A percentile compares a stretch with the other conserved stretches of the same genome.
These are phyloP conservation scores for Mycogone perniciosa DNA, from an alignment of 2,329 filamentous ascomycete genomes.

Conservation along the genomic window DNA sequence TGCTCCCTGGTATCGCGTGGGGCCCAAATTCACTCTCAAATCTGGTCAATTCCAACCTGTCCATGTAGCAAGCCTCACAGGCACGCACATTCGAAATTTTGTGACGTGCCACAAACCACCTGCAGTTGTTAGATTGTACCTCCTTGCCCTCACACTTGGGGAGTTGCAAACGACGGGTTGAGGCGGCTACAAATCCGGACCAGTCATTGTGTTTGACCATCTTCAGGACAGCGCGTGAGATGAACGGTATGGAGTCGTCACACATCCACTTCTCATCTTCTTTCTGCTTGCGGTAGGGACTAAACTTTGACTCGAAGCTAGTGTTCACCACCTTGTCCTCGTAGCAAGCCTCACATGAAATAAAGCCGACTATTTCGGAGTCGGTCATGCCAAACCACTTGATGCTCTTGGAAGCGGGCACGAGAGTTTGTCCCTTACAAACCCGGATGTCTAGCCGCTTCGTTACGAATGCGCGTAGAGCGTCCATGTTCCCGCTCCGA, in stretches of 20 bases:
- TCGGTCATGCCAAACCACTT: constrained; percentile 28
- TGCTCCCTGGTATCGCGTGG: constrained; percentile 10
- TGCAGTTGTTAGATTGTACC: constrained; percentile 16
- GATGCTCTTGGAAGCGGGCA: constrained; percentile 18
- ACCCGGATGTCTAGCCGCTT: constrained; percentile 20
- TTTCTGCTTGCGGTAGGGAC: constrained; percentile 19
- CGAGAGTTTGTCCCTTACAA: constrained; percentile 24
- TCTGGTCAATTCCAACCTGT: constrained; percentile 24
- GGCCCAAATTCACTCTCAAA: constrained; percentile 25
- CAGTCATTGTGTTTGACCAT: constrained; percentile 23
- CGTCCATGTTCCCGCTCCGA: constrained; percentile 19
- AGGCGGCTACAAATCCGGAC: constrained; percentile 22
- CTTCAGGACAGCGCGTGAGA: constrained; percentile 16
- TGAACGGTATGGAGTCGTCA: constrained; percentile 23
- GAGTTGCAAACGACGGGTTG: constrained; percentile 18
- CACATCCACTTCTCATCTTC: constrained; percentile 28
- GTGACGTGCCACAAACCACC: constrained; percentile 23
- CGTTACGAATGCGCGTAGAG: constrained; percentile 23
- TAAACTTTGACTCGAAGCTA: constrained; percentile 26
- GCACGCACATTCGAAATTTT: constrained; percentile 22
- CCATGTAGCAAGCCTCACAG: constrained; percentile 31
- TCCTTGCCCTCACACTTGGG: constrained; percentile 25
- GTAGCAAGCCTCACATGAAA: constrained; percentile 35
- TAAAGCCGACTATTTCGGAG: constrained; percentile 25
- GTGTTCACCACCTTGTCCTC: constrained; percentile 26